phyloP scores from a whole-genome alignment of 2,329 filamentous ascomycete genomes.

The Fusarium sp. region DNA sequence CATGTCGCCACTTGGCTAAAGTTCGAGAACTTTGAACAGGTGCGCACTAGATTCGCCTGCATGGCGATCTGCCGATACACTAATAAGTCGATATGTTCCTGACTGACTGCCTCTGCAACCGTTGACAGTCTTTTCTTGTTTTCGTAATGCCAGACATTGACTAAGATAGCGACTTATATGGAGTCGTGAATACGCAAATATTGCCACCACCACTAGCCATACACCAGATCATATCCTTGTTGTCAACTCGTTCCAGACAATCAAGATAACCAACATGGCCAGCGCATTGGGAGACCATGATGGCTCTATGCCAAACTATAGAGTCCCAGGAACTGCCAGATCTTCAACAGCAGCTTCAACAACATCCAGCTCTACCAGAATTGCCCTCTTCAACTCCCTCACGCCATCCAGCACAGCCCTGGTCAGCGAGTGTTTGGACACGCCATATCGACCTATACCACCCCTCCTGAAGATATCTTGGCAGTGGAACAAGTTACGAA shows the following conservation, averaged over 20 bases:
- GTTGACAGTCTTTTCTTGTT: conserved; percentile 5
- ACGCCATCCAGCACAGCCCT: conserved; percentile 37
- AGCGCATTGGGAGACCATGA: conserved; percentile 23
- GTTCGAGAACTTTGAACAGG: conserved; percentile 25
- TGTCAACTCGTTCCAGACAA: conserved; percentile 4
- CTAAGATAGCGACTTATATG: conserved; percentile 9
- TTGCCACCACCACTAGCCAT: neutral
- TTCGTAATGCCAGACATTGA: conserved; percentile 8
- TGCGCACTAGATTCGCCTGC: conserved; percentile 25
- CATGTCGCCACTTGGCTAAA: conserved; percentile 30
- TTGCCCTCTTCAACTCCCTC: conserved; percentile 35
- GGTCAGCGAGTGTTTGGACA: conserved; percentile 35
- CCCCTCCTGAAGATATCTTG: conserved; percentile 36
- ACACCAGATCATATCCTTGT: neutral
- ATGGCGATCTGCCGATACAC: conserved; percentile 33
- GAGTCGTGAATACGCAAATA: conserved; percentile 5
- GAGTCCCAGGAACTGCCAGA: conserved; percentile 27
- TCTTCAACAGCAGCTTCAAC: conserved; percentile 36
- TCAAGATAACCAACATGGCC: conserved; percentile 18
- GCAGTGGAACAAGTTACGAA: conserved; percentile 40
- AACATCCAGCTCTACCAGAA: conserved; percentile 31
- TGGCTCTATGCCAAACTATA: conserved; percentile 15
- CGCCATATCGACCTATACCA: conserved; percentile 32
- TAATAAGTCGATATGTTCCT: conserved; percentile 13
- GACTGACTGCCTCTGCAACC: conserved; percentile 13